Evolutionary conservation across 2,329 filamentous ascomycete genomes (phyloP).

Genomic region (Furcasterigmium furcatum): DNA sequence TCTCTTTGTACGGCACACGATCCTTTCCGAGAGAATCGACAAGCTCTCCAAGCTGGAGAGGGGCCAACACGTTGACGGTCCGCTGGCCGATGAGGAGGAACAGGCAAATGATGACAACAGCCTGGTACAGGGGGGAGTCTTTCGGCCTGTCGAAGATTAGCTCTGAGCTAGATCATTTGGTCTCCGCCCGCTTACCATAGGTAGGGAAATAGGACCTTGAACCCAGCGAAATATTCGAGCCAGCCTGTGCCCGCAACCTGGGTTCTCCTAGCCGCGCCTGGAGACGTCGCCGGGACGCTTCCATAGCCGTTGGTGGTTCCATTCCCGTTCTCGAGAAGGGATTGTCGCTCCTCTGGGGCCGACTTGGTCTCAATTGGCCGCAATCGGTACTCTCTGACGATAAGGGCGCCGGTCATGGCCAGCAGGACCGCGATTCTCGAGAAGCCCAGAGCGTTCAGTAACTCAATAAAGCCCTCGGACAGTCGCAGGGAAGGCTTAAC

Average conservation of each 20-base stretch:
- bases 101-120: constrained; percentile 35
- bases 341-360: constrained; percentile 28
- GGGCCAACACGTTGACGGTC: constrained; percentile 38
- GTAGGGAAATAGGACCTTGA: constrained; percentile 40
- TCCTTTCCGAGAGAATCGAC: constrained; percentile 36
- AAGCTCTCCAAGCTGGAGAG: constrained; percentile 35
- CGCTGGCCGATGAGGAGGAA: constrained; percentile 37
- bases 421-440: constrained; percentile 26
- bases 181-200: constrained; percentile 28
- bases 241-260: constrained; percentile 32
- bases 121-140: constrained; percentile 34
- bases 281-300: constrained; percentile 10
- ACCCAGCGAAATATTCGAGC: constrained; percentile 43
- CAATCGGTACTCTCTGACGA: constrained; percentile 25
- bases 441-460: constrained; percentile 24
- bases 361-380: constrained; percentile 20
- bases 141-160: constrained; percentile 31
- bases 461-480: constrained; percentile 21
- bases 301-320: constrained; percentile 23
- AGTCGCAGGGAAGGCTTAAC: constrained; percentile 23
- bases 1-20: constrained; percentile 35
- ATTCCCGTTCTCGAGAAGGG: constrained; percentile 35
- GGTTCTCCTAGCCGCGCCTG: constrained; percentile 18
- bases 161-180: no score
- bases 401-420: constrained; percentile 28